Conservation (phyloP, 1,284 basidiomycete species). For the Apiotrichum sp. region DNA sequence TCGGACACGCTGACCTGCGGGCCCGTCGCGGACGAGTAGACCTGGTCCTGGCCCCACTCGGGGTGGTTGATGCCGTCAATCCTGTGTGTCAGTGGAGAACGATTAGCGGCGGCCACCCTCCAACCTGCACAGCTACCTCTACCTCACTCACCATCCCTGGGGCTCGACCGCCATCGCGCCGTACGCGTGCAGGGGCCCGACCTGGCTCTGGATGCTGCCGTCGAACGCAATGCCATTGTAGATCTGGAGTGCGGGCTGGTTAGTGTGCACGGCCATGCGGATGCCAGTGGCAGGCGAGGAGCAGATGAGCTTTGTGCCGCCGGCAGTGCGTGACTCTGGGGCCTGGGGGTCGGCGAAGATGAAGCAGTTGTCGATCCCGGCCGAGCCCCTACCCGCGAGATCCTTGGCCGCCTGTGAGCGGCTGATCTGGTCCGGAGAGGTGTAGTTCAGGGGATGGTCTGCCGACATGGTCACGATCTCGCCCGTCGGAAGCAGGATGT, state of each 20-base stretch:
- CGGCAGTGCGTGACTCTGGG: not conserved
- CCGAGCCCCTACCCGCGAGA: slow-evolving; percentile 24
- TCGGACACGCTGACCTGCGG: slow-evolving; percentile 25
- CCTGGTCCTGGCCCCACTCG: slow-evolving; percentile 27
- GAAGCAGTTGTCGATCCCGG: slow-evolving; percentile 36
- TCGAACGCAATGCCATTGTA: slow-evolving; percentile 23
- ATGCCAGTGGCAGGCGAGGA: slow-evolving; percentile 24
- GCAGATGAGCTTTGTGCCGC: slow-evolving; percentile 17
- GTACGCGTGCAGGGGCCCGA: slow-evolving; percentile 21
- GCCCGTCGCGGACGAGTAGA: slow-evolving; percentile 21
- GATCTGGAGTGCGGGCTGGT: slow-evolving; percentile 30
- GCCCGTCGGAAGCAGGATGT: slow-evolving; percentile 28
- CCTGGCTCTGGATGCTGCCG: slow-evolving; percentile 14
- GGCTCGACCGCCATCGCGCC: slow-evolving; percentile 36
- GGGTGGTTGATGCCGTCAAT: slow-evolving; percentile 32
- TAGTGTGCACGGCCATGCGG: slow-evolving; percentile 25
- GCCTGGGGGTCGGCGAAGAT: slow-evolving; percentile 21
- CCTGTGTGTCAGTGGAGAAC: not conserved
- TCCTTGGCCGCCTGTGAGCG: slow-evolving; percentile 12
- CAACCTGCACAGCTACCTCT: not conserved
- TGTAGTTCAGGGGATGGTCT: slow-evolving; percentile 25
- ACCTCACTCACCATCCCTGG: slow-evolving; percentile 17
- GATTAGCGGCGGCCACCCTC: not conserved
- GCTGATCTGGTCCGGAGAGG: slow-evolving; percentile 17
- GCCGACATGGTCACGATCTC: slow-evolving; percentile 13